Base-by-base conservation (phyloP, 1,284 basidiomycete genomes). In the Coniophora puteana region DNA sequence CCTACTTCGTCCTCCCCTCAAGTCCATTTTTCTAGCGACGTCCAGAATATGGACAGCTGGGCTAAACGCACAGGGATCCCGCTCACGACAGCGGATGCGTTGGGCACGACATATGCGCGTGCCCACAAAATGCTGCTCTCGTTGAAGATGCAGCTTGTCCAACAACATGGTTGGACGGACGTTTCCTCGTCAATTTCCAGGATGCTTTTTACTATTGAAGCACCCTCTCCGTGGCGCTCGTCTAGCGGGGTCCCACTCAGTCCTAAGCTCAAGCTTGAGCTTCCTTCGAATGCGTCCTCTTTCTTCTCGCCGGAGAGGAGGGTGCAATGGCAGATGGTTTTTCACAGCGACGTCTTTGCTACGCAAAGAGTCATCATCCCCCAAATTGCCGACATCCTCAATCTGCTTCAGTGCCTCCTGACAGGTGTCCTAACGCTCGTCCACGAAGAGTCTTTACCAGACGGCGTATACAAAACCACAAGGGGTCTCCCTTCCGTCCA, bases 321-420 rank as follows among this genome's bases (percentile, higher is more conserved):
- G 47, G 75, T 89, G 32, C 86, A 89, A 56, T 89, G 87, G 86
- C 79, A 89, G 60, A 89, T 89, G 86, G 84, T 88, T 49, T 89
- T 89, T 59, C 85, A 89, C 61, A 80, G 78, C 54, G 84, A 87
- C 58, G 78, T 82, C 44, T 89, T 89, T 66, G 83, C 83, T 49
- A 81, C 80, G 31, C 76, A 88, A 49, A 75, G 86, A 32, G 83
- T 86, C 63, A 80, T 83, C 54, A 80, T 83, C 41, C 78, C 79
- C 29, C 83, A 86, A 37, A 75, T 89, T 60, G 78, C 75, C 60
- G 86, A 89, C 63, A 80, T 89, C 51, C 69, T 89, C 46, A 76
- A 79, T 59, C 72, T 89, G 46, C 64, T 89, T 28, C 86, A 89
- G 54, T 89, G 86, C 56, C 76, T 89, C 31, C 75, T 89, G 52